phyloP scores from a whole-genome alignment of 208 protist species.

The Trypanosoma melophagium region DNA sequence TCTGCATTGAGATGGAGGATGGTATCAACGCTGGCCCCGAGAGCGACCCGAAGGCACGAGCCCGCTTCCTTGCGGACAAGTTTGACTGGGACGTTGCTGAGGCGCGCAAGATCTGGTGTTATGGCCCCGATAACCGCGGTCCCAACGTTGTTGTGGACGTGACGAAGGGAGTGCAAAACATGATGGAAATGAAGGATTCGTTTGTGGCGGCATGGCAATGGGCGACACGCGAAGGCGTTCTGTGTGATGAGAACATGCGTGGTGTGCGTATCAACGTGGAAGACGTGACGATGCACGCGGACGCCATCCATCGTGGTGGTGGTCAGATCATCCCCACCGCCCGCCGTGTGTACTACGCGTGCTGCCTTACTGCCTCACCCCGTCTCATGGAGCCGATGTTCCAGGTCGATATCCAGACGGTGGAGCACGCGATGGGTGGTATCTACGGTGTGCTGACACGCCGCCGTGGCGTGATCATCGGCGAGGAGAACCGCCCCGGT shows the following conservation, averaged over 20 bases:
- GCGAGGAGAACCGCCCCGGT: slow-evolving; percentile 94
- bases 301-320: slow-evolving; percentile 98
- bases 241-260: slow-evolving; percentile 97
- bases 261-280: slow-evolving; percentile 96
- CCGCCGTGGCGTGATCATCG: slow-evolving; percentile 96
- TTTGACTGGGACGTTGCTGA: slow-evolving; percentile 93
- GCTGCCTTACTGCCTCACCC: slow-evolving; percentile 91
- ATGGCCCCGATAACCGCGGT: slow-evolving; percentile 93
- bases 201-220: slow-evolving; percentile 95
- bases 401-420: slow-evolving; percentile 96
- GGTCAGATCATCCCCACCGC: slow-evolving; percentile 98
- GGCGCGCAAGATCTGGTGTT: slow-evolving; percentile 98
- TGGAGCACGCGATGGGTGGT: slow-evolving; percentile 94
- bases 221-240: slow-evolving; percentile 94
- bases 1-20: slow-evolving; percentile 95
- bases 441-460: slow-evolving; percentile 96
- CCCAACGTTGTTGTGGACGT: slow-evolving; percentile 97
- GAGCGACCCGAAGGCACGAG: slow-evolving; percentile 92
- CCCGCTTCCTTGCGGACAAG: slow-evolving; percentile 87
- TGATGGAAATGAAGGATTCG: slow-evolving; percentile 98
- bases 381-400: slow-evolving; percentile 98
- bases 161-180: slow-evolving; percentile 97
- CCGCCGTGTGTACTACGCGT: slow-evolving; percentile 94
- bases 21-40: slow-evolving; percentile 77
- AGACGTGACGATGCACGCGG: slow-evolving; percentile 98